Evolutionary conservation across 305 asterid species (phyloP).

Genomic region (Stenogyne calaminthoides): DNA sequence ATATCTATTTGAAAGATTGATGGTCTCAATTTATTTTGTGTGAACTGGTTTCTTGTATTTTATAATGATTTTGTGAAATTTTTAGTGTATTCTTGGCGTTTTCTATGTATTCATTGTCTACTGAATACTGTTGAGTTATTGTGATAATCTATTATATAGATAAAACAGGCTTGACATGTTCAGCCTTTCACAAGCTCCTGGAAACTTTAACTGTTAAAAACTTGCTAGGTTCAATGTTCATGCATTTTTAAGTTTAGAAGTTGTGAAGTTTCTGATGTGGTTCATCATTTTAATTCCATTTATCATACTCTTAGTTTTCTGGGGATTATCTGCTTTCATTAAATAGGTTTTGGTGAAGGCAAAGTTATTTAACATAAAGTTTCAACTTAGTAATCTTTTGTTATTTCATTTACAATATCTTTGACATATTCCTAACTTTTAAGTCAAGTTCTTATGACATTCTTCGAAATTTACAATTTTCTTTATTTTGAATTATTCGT

Average conservation of each 20-base stretch:
- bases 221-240: neutral
- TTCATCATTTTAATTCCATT: neutral
- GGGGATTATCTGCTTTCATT: neutral
- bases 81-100: neutral
- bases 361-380: neutral
- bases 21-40: neutral
- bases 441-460: neutral
- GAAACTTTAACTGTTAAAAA: neutral
- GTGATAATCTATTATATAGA: neutral
- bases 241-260: neutral
- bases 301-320: neutral
- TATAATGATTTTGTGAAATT: neutral
- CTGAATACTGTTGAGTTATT: slow-evolving; percentile 1
- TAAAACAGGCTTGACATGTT: neutral
- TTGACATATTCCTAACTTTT: neutral
- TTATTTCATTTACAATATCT: neutral
- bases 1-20: slow-evolving; percentile 1
- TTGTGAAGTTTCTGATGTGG: slow-evolving; percentile 14
- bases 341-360: neutral
- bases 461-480: neutral
- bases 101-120: neutral
- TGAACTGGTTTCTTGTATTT: neutral
- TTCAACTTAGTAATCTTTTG: neutral
- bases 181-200: neutral
- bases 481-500: neutral